Conservation (phyloP, 768 basidiomycete genomes). For the Russula ochroleuca region DNA sequence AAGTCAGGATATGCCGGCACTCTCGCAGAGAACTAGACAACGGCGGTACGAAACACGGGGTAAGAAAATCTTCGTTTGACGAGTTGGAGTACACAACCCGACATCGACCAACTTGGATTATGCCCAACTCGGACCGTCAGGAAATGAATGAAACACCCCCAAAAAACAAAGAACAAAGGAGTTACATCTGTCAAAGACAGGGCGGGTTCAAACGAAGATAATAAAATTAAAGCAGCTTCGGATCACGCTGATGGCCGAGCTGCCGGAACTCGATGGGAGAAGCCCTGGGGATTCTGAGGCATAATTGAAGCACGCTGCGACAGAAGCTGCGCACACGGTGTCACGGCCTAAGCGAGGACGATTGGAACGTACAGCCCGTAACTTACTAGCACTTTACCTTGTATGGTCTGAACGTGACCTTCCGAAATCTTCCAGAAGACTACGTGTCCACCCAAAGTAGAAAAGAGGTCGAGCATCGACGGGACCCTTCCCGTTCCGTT, state of each 20-base stretch:
- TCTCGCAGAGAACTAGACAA: not conserved
- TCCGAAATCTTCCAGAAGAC: not conserved
- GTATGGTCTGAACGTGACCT: conserved; percentile 4
- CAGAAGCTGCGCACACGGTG: conserved; percentile 12
- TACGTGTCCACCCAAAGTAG: conserved; percentile 6
- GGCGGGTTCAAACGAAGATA: conserved; percentile 3
- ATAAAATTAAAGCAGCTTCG: not conserved
- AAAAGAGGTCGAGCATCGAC: conserved; percentile 6
- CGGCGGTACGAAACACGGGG: not conserved
- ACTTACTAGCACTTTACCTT: conserved; percentile 1
- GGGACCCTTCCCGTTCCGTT: not conserved
- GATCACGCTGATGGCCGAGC: conserved; percentile 2
- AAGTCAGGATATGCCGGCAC: not conserved
- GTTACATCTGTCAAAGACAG: not conserved
- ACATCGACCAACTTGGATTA: not conserved
- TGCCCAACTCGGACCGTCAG: not conserved
- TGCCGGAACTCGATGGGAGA: not conserved
- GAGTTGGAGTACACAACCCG: not conserved
- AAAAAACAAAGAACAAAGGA: not conserved
- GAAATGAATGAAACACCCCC: not conserved
- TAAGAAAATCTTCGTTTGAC: not conserved
- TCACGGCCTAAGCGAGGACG: conserved; percentile 6
- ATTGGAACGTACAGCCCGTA: not conserved
- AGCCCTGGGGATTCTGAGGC: conserved; percentile 4
- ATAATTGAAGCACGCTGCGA: conserved; percentile 15